A percentile compares a stretch with the other conserved stretches of the same genome.
phyloP scores from a whole-genome alignment of 1,284 basidiomycete genomes.

The Hemileia vastatrix region DNA sequence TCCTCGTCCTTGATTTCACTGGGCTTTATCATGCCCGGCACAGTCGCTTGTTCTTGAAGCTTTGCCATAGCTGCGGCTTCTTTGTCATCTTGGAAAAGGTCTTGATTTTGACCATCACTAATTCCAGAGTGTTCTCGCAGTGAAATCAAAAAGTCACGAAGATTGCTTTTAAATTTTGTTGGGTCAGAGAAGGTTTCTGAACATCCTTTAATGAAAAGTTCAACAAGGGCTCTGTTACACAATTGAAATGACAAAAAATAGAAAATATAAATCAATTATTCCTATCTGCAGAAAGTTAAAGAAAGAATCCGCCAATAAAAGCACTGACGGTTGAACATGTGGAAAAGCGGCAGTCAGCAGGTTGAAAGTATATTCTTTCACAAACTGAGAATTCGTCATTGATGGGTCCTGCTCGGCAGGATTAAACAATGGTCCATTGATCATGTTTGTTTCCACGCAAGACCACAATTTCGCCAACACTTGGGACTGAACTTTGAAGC shows the following conservation, averaged over 20 bases:
- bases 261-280: background rate
- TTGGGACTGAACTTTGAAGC: slow-evolving; percentile 44
- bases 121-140: slow-evolving; percentile 63
- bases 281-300: slow-evolving; percentile 4
- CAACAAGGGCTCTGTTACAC: slow-evolving; percentile 54
- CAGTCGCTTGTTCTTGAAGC: slow-evolving; percentile 72
- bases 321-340: slow-evolving; percentile 56
- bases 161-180: slow-evolving; percentile 84
- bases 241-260: background rate
- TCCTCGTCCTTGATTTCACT: slow-evolving; percentile 77
- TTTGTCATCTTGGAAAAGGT: slow-evolving; percentile 89
- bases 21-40: slow-evolving; percentile 98
- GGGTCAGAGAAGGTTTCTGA: slow-evolving; percentile 80
- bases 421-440: slow-evolving; percentile 65
- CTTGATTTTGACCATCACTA: slow-evolving; percentile 60
- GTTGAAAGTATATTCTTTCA: slow-evolving; percentile 80
- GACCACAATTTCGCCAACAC: slow-evolving; percentile 80
- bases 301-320: slow-evolving; percentile 37
- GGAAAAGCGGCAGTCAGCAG: slow-evolving; percentile 79
- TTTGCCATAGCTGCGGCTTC: slow-evolving; percentile 66
- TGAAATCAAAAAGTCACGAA: slow-evolving; percentile 53
- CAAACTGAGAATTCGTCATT: slow-evolving; percentile 70
- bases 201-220: slow-evolving; percentile 67
- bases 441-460: slow-evolving; percentile 71
- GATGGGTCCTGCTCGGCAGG: slow-evolving; percentile 53